Evolutionary conservation across 2,329 filamentous ascomycete genomes (phyloP).

Genomic region (Stachybotrys chlorohalonatus): DNA sequence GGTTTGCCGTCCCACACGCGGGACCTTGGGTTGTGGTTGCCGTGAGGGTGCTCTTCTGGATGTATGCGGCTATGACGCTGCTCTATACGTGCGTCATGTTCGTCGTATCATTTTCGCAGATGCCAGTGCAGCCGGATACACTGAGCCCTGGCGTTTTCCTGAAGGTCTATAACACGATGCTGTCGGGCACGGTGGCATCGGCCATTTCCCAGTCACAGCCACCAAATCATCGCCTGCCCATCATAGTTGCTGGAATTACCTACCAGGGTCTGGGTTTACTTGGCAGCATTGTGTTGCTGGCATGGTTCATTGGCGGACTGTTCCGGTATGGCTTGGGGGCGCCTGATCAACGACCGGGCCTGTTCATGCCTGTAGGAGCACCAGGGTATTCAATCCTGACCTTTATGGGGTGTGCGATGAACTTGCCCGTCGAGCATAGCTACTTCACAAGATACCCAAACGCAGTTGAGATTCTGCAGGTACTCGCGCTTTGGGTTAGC

Average conservation of each 20-base stretch:
- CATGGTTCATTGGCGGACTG: conserved; percentile 13
- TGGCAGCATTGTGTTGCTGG: conserved; percentile 13
- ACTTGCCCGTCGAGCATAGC: conserved; percentile 12
- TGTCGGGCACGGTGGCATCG: conserved; percentile 15
- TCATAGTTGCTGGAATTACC: conserved; percentile 14
- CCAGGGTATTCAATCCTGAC: conserved; percentile 14
- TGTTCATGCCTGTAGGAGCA: conserved; percentile 15
- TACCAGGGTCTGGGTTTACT: conserved; percentile 17
- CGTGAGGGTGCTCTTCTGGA: conserved; percentile 41
- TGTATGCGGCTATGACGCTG: conserved; percentile 31
- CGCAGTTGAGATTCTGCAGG: conserved; percentile 12
- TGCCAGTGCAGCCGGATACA: conserved; percentile 13
- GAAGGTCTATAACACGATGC: conserved; percentile 18
- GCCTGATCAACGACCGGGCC: conserved; percentile 15
- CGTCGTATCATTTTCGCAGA: conserved; percentile 19
- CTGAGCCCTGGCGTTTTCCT: conserved; percentile 20
- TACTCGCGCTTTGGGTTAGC: conserved; percentile 13
- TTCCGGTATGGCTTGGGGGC: conserved; percentile 17
- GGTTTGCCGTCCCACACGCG: conserved; percentile 44
- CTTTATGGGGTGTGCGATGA: conserved; percentile 14
- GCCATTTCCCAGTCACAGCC: conserved; percentile 13
- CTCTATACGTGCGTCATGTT: conserved; percentile 14
- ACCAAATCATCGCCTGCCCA: conserved; percentile 13
- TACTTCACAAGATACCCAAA: conserved; percentile 14
- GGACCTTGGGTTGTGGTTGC: conserved; percentile 39